Evolutionary conservation across 345 rosid species (phyloP), one percentile per base, ranked within the genome.

Genomic region (Gossypium longicalyx): DNA sequence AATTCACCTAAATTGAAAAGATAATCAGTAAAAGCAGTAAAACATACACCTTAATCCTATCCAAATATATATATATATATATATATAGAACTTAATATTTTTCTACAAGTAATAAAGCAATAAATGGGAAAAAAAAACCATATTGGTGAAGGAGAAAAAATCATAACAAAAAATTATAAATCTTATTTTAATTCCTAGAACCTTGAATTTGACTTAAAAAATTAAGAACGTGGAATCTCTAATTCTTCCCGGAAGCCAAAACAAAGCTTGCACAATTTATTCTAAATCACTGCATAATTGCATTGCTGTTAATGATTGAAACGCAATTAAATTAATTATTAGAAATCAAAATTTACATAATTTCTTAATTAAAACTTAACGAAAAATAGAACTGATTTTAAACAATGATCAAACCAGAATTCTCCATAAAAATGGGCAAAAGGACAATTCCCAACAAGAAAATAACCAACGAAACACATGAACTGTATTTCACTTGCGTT

Each of bases 401-500:
- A 53, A 53, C 29, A 58, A 17, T 41, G 57, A 59, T 67, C 73
- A 59, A 58, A 71, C 25, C 64, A 51, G 16, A 54, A 19, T 51
- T 48, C 38, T n/a, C 16, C n/a, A 59, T 44, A 23, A 34, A 58
- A 29, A 70, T 1, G 52, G 56, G 20, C 57, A 76, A 76, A 66
- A 4, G 7, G 77, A 52, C 20, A 83, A 76, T 80, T 77, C 76
- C 52, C 53, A 2, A 15, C 10, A 2, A 17, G 48, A 73, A 62
- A 77, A 1, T 12, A 68, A 22, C 69, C 34, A 66, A 13, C 48
- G 22, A 58, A 25, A 45, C 57, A 74, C 34, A n/a, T 19, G 59
- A 47, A 43, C 34, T 17, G 54, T 52, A 72, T 58, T 72, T 20
- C 13, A 15, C 17, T 34, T 16, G 60, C 38, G 48, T 70, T n/a